Percentiles rank a stretch among this genome's conserved stretches.
phyloP scores from a whole-genome alignment of 371 early-diverging fungal species.

The Mucor ambiguus region DNA sequence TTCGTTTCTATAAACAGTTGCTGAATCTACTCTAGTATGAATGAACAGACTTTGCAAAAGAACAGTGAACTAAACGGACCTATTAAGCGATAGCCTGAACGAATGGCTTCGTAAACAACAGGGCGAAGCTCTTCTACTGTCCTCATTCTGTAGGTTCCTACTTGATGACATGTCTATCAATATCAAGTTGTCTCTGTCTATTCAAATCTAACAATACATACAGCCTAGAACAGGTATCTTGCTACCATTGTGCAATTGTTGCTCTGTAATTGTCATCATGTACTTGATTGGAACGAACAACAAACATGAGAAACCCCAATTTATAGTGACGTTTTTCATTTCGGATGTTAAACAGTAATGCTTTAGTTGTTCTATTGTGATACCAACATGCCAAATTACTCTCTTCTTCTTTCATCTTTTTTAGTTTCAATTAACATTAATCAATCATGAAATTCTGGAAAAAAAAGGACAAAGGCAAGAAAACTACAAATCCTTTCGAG shows the following conservation, averaged over 20 bases:
- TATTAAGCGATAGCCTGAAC: constrained; percentile 70
- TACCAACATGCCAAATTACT: constrained; percentile 10
- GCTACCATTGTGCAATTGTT: constrained; percentile 10
- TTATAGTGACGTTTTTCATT: background rate
- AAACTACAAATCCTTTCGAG: constrained; percentile 15
- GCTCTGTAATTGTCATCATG: constrained; percentile 1
- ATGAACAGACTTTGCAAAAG: background rate
- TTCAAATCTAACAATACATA: background rate
- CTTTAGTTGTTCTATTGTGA: background rate
- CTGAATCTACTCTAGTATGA: constrained; percentile 54
- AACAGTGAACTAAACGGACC: constrained; percentile 41
- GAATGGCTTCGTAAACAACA: constrained; percentile 60
- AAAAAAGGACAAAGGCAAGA: constrained; percentile 22
- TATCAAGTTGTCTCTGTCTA: background rate
- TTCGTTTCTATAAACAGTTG: constrained; percentile 89
- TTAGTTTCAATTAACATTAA: background rate
- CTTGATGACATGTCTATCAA: constrained; percentile 28
- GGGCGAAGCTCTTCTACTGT: constrained; percentile 47
- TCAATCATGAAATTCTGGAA: constrained; percentile 25
- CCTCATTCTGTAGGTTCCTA: constrained; percentile 75
- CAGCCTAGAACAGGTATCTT: constrained; percentile 23
- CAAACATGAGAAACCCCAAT: background rate
- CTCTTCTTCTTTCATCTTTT: background rate
- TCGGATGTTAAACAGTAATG: constrained; percentile 2
- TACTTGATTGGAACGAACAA: background rate